A percentile compares a stretch with the other conserved stretches of the same genome.
Evolutionary conservation across 2,329 filamentous ascomycete species (phyloP).

Genomic region (Arthroderma sp.): DNA sequence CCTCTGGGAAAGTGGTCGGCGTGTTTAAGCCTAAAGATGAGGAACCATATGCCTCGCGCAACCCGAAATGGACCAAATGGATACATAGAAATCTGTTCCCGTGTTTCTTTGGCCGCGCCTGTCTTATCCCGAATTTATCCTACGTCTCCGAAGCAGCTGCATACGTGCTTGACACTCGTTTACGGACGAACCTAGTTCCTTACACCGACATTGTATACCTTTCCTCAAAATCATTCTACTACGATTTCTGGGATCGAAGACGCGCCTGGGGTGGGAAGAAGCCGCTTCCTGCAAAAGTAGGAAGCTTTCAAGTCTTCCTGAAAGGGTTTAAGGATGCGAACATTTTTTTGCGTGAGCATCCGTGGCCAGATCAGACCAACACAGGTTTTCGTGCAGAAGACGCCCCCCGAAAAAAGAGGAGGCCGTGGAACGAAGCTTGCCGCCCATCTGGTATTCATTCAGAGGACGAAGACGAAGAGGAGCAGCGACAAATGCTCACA

Average conservation of each 20-base stretch:
- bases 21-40: slow-evolving; percentile 99
- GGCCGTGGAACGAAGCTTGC: slow-evolving; percentile 70
- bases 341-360: slow-evolving; percentile 83
- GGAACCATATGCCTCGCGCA: slow-evolving; percentile 90
- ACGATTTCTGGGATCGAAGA: slow-evolving; percentile 91
- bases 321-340: slow-evolving; percentile 97
- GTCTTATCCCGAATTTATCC: slow-evolving; percentile 90
- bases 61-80: slow-evolving; percentile 99
- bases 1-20: slow-evolving; percentile 83
- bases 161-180: slow-evolving; percentile 81
- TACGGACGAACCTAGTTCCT: slow-evolving; percentile 83
- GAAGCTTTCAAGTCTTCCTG: slow-evolving; percentile 94
- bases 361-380: slow-evolving; percentile 84
- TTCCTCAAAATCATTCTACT: slow-evolving; percentile 94
- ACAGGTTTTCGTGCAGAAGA: slow-evolving; percentile 55
- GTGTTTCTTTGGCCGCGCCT: slow-evolving; percentile 90
- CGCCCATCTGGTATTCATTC: slow-evolving; percentile 50
- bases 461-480: slow-evolving; percentile 50
- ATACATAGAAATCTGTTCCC: slow-evolving; percentile 95
- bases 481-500: slow-evolving; percentile 26
- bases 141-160: slow-evolving; percentile 97
- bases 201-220: slow-evolving; percentile 92
- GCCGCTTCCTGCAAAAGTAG: slow-evolving; percentile 73
- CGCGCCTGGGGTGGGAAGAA: slow-evolving; percentile 80
- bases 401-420: slow-evolving; percentile 53